Evolutionary conservation across 371 early-diverging fungal species (phyloP).

Genomic region (Smittium culicis): DNA sequence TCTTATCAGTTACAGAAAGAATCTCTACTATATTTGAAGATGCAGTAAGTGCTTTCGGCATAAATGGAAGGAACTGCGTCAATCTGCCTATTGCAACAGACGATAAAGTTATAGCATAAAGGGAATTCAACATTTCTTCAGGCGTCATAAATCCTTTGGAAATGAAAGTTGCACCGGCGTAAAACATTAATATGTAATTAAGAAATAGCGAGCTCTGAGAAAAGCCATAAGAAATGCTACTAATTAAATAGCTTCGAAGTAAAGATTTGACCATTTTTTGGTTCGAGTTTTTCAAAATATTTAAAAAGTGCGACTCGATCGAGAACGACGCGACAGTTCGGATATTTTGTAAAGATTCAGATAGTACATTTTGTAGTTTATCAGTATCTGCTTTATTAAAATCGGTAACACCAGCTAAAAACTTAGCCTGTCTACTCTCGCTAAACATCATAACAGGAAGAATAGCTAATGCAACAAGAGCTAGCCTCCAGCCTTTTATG

Average conservation of each 20-base stretch:
- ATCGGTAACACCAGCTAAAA: not conserved
- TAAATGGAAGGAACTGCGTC: conserved; percentile 15
- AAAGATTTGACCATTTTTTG: conserved; percentile 45
- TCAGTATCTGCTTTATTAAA: conserved; percentile 13
- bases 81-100: conserved; percentile 28
- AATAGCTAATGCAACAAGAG: conserved; percentile 36
- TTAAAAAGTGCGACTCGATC: conserved; percentile 53
- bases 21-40: conserved; percentile 11
- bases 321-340: conserved; percentile 76
- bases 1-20: not conserved
- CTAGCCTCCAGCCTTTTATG: conserved; percentile 17
- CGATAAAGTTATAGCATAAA: conserved; percentile 58
- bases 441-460: conserved; percentile 30
- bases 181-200: conserved; percentile 24
- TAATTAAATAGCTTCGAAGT: conserved; percentile 36
- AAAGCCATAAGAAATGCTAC: conserved; percentile 49
- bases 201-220: conserved; percentile 33
- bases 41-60: conserved; percentile 17
- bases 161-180: conserved; percentile 21
- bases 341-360: conserved; percentile 42
- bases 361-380: conserved; percentile 9
- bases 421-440: conserved; percentile 16
- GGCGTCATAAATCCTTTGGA: conserved; percentile 22
- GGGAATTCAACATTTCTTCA: conserved; percentile 38
- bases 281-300: conserved; percentile 38